Percentiles rank a stretch among this genome's conserved stretches.
Evolutionary conservation across 768 basidiomycete genomes (phyloP).

Genomic region (Pleurotus pulmonarius): DNA sequence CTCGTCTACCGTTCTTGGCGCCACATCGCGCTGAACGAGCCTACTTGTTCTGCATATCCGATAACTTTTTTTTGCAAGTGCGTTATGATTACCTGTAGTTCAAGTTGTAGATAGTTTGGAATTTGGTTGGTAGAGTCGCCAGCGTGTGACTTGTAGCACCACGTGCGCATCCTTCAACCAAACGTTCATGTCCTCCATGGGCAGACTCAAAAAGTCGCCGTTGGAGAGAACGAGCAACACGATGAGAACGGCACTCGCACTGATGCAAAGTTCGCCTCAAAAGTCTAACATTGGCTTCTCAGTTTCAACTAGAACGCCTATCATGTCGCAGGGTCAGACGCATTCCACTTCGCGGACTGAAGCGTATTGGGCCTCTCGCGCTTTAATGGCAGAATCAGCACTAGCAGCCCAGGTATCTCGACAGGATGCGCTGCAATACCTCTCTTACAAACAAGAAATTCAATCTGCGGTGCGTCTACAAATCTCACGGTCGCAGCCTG

Average conservation of each 20-base stretch:
- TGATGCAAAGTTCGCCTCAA: not conserved
- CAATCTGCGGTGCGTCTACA: constrained; percentile 42
- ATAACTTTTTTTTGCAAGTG: too few relatives aligned
- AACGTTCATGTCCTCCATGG: not conserved
- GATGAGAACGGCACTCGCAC: not conserved
- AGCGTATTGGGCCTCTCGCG: constrained; percentile 68
- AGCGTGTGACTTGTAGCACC: too few relatives aligned
- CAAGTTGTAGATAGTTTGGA: too few relatives aligned
- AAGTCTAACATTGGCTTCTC: not conserved
- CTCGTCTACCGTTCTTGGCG: too few relatives aligned
- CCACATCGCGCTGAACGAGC: too few relatives aligned
- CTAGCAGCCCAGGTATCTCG: constrained; percentile 46
- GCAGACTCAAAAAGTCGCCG: not conserved
- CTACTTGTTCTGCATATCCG: too few relatives aligned
- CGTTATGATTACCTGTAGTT: too few relatives aligned
- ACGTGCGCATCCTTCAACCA: too few relatives aligned
- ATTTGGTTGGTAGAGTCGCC: too few relatives aligned
- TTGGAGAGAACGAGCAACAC: not conserved
- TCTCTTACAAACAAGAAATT: constrained; percentile 37
- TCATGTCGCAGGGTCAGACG: not conserved
- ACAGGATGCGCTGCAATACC: constrained; percentile 41
- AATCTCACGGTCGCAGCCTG: not conserved
- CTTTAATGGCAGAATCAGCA: constrained; percentile 60
- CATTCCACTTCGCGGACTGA: constrained; percentile 24
- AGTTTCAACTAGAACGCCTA: not conserved